Base-by-base conservation (phyloP, 306 rosid genomes). In the Gynostemma pentaphyllum region DNA sequence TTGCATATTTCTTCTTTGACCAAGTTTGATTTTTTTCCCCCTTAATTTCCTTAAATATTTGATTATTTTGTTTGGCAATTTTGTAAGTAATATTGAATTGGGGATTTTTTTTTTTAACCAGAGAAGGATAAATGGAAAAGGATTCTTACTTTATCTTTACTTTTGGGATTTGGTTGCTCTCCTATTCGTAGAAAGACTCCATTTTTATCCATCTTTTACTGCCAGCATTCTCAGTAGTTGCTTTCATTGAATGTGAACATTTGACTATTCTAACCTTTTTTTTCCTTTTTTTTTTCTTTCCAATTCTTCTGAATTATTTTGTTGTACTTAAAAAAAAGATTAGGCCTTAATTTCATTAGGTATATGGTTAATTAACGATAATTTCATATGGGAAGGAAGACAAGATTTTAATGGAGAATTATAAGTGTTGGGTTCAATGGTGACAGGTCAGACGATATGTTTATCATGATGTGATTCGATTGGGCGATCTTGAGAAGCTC, bases 391-490 rank as follows among this genome's bases (percentile, higher is more conserved):
- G n/a, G 16, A 14, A 14, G 44, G 4, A 42, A 42, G 2, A 12
- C 18, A 42, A 3, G 46, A 3, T 18, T 6, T 36, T 14, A 27
- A 54, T 28, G 39, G 44, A 55, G 62, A 47, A 47, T 60, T 36
- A 37, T 29, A 46, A 40, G 55, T 57, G 26, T 56, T 32, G 37
- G 37, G 37, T 32, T 7, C 37, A 32, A 3, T 7, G 37, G 44
- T 36, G 44, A 65, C 88, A 91, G 97, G 95, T 91, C 72, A 75
- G 97, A 70, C 85, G 97, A 75, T 91, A 91, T 72, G 97, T 91
- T 72, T 91, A 91, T 77, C 97, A 91, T 62, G 94, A 91, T 47
- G 97, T 91, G 13, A 79, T 91, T 74, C 79, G 97, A 72, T 83
- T 87, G 88, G 86, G 82, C 21, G 97, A 91, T 76, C 83, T 91